Conservation (phyloP, 495 filamentous ascomycete genomes). For the Aspergillus leporis region DNA sequence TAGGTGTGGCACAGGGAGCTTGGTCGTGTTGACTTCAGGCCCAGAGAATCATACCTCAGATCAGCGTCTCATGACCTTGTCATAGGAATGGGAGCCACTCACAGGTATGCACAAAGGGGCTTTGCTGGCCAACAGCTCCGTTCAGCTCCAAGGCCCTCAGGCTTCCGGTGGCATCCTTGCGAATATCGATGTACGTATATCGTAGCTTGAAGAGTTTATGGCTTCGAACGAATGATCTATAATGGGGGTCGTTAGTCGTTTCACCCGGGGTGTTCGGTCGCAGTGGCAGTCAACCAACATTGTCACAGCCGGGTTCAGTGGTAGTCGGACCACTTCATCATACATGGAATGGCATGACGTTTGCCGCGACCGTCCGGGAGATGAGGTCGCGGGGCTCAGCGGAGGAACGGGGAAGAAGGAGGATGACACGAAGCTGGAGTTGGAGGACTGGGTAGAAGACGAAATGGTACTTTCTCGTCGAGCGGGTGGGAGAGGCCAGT, state of each 20-base stretch:
- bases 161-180: constrained; percentile 41
- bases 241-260: neutral
- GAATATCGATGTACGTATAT: constrained; percentile 45
- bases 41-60: neutral
- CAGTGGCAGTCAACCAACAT: constrained; percentile 28
- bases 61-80: neutral
- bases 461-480: constrained; percentile 41
- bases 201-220: constrained; percentile 44
- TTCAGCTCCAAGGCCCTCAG: constrained; percentile 43
- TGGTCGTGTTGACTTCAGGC: constrained; percentile 39
- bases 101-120: constrained; percentile 45
- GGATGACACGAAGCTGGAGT: constrained; percentile 37
- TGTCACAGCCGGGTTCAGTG: constrained; percentile 40
- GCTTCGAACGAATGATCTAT: constrained; percentile 43
- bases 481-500: constrained; percentile 37
- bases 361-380: constrained; percentile 35
- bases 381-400: constrained; percentile 33
- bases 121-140: constrained; percentile 42
- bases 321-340: constrained; percentile 40
- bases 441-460: constrained; percentile 42
- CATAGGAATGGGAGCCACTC: constrained; percentile 13
- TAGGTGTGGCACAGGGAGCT: constrained; percentile 46
- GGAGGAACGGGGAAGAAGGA: constrained; percentile 16
- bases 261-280: neutral
- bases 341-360: constrained; percentile 34